Evolutionary conservation across 2,329 filamentous ascomycete genomes (phyloP).

Genomic region (Cordyceps militaris): DNA sequence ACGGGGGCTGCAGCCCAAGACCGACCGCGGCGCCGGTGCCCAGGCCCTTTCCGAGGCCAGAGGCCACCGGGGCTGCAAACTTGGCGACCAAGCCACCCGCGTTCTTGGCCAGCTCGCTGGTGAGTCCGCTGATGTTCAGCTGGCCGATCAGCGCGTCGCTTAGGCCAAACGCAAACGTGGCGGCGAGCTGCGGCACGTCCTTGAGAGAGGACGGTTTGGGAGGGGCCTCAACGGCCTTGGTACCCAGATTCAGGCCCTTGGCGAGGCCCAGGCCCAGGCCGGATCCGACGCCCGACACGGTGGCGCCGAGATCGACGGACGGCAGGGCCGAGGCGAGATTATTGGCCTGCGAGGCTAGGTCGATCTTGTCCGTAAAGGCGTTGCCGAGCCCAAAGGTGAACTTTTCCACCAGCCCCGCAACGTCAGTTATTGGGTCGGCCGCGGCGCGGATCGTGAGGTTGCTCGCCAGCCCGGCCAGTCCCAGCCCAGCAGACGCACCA

Average conservation of each 20-base stretch:
- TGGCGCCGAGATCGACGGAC: conserved; percentile 12
- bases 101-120: background rate
- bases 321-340: conserved; percentile 10
- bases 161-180: conserved; percentile 19
- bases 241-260: conserved; percentile 15
- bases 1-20: conserved; percentile 23
- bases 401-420: background rate
- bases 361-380: conserved; percentile 6
- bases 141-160: conserved; percentile 17
- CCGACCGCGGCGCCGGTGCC: conserved; percentile 22
- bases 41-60: conserved; percentile 23
- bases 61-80: conserved; percentile 18
- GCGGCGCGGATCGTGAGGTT: background rate
- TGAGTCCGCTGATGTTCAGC: conserved; percentile 16
- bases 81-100: conserved; percentile 2
- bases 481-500: background rate
- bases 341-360: conserved; percentile 9
- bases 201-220: conserved; percentile 5
- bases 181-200: conserved; percentile 16
- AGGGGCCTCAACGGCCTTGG: conserved; percentile 9
- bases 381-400: conserved; percentile 4
- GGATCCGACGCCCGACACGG: conserved; percentile 15
- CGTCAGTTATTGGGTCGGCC: background rate
- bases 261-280: conserved; percentile 17
- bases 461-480: background rate